Evolutionary conservation across 306 rosid species (phyloP).

Genomic region (Styphnolobium japonicum): DNA sequence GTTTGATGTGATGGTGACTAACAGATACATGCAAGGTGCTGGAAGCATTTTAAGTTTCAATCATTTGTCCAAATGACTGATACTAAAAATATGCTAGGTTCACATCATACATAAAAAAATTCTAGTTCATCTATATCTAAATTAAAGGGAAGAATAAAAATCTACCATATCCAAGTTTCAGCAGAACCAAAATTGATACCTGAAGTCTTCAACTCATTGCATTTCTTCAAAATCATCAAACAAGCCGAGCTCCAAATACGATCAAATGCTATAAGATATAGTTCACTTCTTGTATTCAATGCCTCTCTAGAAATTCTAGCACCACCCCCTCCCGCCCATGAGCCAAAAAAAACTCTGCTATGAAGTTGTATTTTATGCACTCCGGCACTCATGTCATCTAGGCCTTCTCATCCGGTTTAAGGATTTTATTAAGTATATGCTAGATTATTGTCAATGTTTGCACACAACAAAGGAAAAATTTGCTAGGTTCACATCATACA

Average conservation of each 20-base stretch:
- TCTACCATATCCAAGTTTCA: not conserved
- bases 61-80: not conserved
- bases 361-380: not conserved
- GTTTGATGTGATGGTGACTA: not conserved
- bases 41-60: not conserved
- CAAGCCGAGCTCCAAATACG: not conserved
- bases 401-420: not conserved
- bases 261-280: not conserved
- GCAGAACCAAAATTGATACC: not conserved
- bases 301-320: not conserved
- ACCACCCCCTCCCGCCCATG: too few relatives aligned
- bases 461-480: not conserved
- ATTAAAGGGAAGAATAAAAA: not conserved
- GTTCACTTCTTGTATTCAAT: not conserved
- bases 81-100: not conserved
- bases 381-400: not conserved
- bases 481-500: too few relatives aligned
- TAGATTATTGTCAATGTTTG: not conserved
- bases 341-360: not conserved
- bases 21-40: not conserved
- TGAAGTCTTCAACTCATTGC: not conserved
- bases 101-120: not conserved
- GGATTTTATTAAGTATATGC: not conserved
- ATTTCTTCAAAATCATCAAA: slow-evolving; percentile 1
- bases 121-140: not conserved